Evolutionary conservation across 257 asterid species (phyloP).

Genomic region (Datura wrightii): DNA sequence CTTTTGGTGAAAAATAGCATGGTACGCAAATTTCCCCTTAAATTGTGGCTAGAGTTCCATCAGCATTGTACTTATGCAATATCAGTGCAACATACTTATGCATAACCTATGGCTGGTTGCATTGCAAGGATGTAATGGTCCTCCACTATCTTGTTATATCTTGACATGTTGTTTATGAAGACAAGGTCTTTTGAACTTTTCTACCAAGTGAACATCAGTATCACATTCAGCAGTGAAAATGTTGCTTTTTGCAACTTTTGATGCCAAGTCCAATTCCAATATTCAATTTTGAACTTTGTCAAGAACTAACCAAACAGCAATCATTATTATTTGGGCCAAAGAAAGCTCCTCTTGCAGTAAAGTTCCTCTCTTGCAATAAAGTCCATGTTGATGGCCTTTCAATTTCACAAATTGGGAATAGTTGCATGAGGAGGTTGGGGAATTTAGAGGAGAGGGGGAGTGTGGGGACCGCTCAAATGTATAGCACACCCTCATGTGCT

Average conservation of each 20-base stretch:
- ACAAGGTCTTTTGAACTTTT: background rate
- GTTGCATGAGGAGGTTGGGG: no score
- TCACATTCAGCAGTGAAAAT: background rate
- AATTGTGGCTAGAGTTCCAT: no score
- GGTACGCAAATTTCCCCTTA: no score
- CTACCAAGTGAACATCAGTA: background rate
- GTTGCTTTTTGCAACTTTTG: background rate
- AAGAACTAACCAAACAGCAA: background rate
- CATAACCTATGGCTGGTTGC: no score
- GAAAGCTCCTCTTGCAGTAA: background rate
- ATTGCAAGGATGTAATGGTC: no score
- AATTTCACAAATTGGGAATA: background rate
- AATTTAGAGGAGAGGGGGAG: background rate
- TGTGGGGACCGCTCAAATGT: background rate
- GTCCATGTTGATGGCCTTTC: background rate
- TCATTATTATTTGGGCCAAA: background rate
- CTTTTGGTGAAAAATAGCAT: background rate
- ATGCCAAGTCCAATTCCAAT: background rate
- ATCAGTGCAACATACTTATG: no score
- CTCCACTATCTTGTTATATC: no score
- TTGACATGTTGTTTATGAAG: no score
- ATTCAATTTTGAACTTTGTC: background rate
- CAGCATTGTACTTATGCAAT: no score
- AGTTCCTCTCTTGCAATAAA: background rate
- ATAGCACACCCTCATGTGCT: background rate